Base-by-base conservation (phyloP, 2,329 filamentous ascomycete species). In the Clarireedia sp. region DNA sequence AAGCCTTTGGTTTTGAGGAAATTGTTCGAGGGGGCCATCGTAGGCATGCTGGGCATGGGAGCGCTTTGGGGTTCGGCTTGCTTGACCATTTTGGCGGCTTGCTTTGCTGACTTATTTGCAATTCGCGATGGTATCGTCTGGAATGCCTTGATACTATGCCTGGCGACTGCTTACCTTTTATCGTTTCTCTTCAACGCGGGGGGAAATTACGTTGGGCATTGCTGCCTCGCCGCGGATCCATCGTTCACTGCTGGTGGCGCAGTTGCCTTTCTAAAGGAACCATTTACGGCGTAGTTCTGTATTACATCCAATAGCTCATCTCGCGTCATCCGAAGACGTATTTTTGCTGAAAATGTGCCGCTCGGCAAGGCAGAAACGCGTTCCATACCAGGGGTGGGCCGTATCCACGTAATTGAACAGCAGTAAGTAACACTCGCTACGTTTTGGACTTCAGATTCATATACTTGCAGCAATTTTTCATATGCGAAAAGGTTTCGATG, bases 41-140 rank as follows among this genome's bases (percentile, higher is more conserved):
- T 33, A 19, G 26, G 19, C 38, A 51, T 51, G 49, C 49, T 33
- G 24, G 44, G 51, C 44, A 48, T 48, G 26, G 51, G 51, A 6
- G 5, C 19, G 24, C 43, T 48, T 10, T 54, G 33, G 12, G 51
- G 43, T 33, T 47, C 43, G 48, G 44, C 51, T 54, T 54, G 44
- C 12, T 41, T 54, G 44, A 54, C 51, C 51, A 54, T 54, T 16
- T 41, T 48, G 23, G 43, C 33, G 12, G 16, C 4, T 29, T 21
- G 14, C 3, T 37, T 47, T 47, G 24, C 9, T 33, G 10, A 10
- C 10, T 33, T 33, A 4, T 1, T 33, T 12, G 29, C 4, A 10
- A 26, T 26, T 26, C 24, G 24, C 10, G 10, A 33, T 33, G n/a
- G 33, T n/a, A n/a, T 26, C 33, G 23, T 44, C 43, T 14, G 37